Evolutionary conservation across 495 filamentous ascomycete species (phyloP).

Genomic region (Neurospora pannonica): DNA sequence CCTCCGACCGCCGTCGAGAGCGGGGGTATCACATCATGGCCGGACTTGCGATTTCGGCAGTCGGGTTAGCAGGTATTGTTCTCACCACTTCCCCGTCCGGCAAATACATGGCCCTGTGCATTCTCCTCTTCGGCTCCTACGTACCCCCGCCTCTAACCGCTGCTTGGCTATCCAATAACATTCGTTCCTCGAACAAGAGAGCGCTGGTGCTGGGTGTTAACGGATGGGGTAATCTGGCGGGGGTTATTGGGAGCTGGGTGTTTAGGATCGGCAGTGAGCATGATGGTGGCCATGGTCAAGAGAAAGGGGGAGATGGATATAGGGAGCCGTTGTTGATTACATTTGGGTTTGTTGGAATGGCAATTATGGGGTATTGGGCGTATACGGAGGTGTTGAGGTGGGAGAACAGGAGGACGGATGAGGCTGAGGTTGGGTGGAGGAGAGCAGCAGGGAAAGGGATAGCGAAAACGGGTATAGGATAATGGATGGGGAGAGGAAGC

Average conservation of each 20-base stretch:
- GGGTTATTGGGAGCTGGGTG: slow-evolving; percentile 38
- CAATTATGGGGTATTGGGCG: slow-evolving; percentile 32
- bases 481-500: not conserved
- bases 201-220: slow-evolving; percentile 48
- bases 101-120: slow-evolving; percentile 42
- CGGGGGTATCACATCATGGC: slow-evolving; percentile 42
- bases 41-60: slow-evolving; percentile 35
- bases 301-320: not conserved
- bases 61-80: slow-evolving; percentile 36
- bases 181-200: slow-evolving; percentile 32
- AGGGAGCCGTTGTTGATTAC: slow-evolving; percentile 34
- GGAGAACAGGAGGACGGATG: not conserved
- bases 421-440: not conserved
- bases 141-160: slow-evolving; percentile 46
- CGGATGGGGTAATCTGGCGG: slow-evolving; percentile 51
- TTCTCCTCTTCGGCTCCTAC: slow-evolving; percentile 45
- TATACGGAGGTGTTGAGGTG: slow-evolving; percentile 11
- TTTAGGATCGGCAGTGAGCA: slow-evolving; percentile 34
- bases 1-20: slow-evolving; percentile 20
- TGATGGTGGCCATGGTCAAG: not conserved
- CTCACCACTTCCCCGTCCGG: slow-evolving; percentile 20
- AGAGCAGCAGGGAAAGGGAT: not conserved
- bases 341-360: slow-evolving; percentile 28
- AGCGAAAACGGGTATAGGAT: not conserved
- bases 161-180: slow-evolving; percentile 50